Base-by-base conservation (phyloP, 768 basidiomycete species). In the Trametopsis cervina region DNA sequence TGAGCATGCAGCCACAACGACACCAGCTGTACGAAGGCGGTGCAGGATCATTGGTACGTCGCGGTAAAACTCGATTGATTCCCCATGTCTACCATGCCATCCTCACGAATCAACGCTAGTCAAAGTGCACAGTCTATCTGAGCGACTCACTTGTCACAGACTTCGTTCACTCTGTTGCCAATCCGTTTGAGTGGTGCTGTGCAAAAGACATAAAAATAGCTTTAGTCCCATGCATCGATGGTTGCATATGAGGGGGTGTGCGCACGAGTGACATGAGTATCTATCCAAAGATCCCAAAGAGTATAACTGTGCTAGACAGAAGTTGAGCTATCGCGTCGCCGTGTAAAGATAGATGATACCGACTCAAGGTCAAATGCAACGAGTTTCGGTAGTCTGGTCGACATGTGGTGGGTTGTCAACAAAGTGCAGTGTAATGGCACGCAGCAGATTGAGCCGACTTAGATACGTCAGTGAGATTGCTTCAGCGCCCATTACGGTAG, bases 261-360 rank as follows among this genome's bases (percentile, higher is more conserved):
- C 60, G n/a, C 51, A 74, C 80, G 77, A 38, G 73, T 67, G 44
- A 87, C 72, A 61, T 90, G 84, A 15, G 81, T 81, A 62, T 93
- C 90, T 44, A 92, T 83, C 89, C 89, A 91, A 13, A 91, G 69
- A 49, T 83, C 77, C 89, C 89, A 92, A 4, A 92, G 69, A 0
- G 90, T 92, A 62, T 86, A 91, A 60, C 89, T 89, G 52, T 27
- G 5, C 50, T 57, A 43, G n/a, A n/a, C 55, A 24, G 12, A 21
- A 10, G 41, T 22, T 33, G 22, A 21, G 25, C 21, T 46, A n/a
- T 20, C 25, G 60, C 60, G 15, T 18, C 23, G 12, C 40, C 21
- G 41, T 10, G 21, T 21, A 41, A 26, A 22, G 24, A 50, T 20
- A 39, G 1, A 3, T 11, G 17, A 26, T 4, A 59, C 77, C 43